Evolutionary conservation across 2,329 filamentous ascomycete species (phyloP).

Genomic region (Aspergillus flavus): DNA sequence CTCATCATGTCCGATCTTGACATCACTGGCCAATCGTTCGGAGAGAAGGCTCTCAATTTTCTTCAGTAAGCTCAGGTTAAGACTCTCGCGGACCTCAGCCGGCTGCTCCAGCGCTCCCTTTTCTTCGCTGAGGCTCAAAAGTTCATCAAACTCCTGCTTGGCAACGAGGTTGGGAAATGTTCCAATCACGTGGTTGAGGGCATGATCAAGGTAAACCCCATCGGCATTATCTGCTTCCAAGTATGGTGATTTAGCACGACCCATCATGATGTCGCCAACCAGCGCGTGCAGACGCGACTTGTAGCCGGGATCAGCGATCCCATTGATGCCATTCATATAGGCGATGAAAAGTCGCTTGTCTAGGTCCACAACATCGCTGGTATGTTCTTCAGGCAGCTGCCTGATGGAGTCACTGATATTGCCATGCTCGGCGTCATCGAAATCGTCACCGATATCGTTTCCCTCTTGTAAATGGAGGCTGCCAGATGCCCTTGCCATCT

Average conservation of each 20-base stretch:
- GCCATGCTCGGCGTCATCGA: constrained; percentile 22
- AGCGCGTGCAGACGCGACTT: constrained; percentile 35
- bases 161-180: constrained; percentile 44
- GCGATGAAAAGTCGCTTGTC: constrained; percentile 44
- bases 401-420: constrained; percentile 21
- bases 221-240: constrained; percentile 34
- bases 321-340: constrained; percentile 47
- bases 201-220: constrained; percentile 39
- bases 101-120: constrained; percentile 18
- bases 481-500: constrained; percentile 32
- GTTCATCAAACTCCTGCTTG: constrained; percentile 38
- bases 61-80: constrained; percentile 29
- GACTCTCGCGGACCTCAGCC: constrained; percentile 12
- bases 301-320: constrained; percentile 37
- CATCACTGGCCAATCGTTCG: constrained; percentile 35
- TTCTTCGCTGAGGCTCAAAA: constrained; percentile 32
- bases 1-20: constrained; percentile 39
- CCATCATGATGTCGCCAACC: constrained; percentile 37
- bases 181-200: constrained; percentile 42
- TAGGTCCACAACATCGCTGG: constrained; percentile 40
- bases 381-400: constrained; percentile 37
- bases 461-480: constrained; percentile 22
- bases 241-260: constrained; percentile 34
- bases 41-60: constrained; percentile 39
- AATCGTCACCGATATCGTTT: constrained; percentile 20